These are phyloP conservation scores for Trypanosoma boissoni DNA, from an alignment of 208 protist genomes.

Conservation along the genomic window DNA sequence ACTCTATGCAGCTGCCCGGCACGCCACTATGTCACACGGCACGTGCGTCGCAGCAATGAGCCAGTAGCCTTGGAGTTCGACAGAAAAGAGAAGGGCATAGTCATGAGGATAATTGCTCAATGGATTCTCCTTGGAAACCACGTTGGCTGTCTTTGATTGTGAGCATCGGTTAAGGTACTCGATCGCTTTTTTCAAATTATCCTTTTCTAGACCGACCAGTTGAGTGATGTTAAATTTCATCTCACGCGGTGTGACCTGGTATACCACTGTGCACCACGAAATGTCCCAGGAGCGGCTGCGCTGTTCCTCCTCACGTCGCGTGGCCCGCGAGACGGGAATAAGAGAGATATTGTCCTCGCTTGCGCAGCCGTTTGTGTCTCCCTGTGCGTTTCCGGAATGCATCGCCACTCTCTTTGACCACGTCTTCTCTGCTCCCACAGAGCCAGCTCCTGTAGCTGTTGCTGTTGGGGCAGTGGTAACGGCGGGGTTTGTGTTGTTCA, in stretches of 20 bases:
- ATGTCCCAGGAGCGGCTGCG: constrained; percentile 69
- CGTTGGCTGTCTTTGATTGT: constrained; percentile 24
- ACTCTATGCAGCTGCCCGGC: constrained; percentile 33
- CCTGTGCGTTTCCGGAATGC: not conserved
- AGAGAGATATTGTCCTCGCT: constrained; percentile 7
- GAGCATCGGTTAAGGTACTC: constrained; percentile 56
- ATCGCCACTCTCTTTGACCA: constrained; percentile 15
- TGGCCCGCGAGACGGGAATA: constrained; percentile 18
- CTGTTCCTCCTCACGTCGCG: constrained; percentile 43
- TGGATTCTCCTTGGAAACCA: constrained; percentile 61
- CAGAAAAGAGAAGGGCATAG: constrained; percentile 83
- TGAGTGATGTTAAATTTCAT: constrained; percentile 87
- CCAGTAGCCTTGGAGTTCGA: constrained; percentile 85
- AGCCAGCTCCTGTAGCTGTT: constrained; percentile 2
- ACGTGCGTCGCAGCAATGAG: constrained; percentile 85
- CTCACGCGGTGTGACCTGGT: constrained; percentile 83
- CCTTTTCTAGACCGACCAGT: constrained; percentile 62
- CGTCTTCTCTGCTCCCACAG: constrained; percentile 8
- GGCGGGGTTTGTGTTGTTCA: constrained; percentile 15
- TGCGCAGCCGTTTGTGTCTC: not conserved
- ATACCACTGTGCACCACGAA: constrained; percentile 80
- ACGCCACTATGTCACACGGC: constrained; percentile 88
- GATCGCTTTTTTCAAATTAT: constrained; percentile 75
- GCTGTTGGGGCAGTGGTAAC: constrained; percentile 23
- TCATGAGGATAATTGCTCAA: constrained; percentile 79